Percentiles rank a stretch among this genome's conserved stretches.
phyloP scores from a whole-genome alignment of 176 grass and related monocot genomes.

The Poa pratensis region DNA sequence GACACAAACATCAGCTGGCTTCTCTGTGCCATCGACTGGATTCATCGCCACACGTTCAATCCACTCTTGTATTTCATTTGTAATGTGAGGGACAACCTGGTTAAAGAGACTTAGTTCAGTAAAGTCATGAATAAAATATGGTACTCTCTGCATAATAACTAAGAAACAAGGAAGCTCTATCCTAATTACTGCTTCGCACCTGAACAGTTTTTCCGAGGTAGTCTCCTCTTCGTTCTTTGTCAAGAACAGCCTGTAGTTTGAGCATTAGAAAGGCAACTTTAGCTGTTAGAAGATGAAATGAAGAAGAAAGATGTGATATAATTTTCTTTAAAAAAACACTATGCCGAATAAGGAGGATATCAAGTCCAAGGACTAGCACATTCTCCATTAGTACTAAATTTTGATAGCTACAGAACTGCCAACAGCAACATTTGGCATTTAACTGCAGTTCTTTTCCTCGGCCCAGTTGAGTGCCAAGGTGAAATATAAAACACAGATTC shows the following conservation, averaged over 20 bases:
- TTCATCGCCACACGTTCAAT: conserved; percentile 85
- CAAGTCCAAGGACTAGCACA: conserved; percentile 25
- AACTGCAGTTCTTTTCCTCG: conserved; percentile 27
- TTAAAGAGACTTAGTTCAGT: conserved; percentile 36
- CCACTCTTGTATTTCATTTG: conserved; percentile 97
- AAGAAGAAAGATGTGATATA: not conserved
- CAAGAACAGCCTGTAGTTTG: conserved; percentile 74
- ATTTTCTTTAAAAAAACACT: not conserved
- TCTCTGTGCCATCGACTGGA: conserved; percentile 90
- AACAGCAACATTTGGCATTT: conserved; percentile 18
- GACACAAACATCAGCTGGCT: conserved; percentile 95
- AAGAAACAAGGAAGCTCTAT: conserved; percentile 20
- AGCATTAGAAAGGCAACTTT: conserved; percentile 22
- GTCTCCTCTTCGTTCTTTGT: conserved; percentile 95
- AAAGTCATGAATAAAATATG: not conserved
- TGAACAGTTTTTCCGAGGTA: conserved; percentile 99
- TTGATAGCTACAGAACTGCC: not conserved
- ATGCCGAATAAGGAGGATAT: conserved; percentile 11
- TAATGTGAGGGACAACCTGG: conserved; percentile 97
- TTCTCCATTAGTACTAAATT: conserved; percentile 8
- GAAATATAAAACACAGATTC: conserved; percentile 22
- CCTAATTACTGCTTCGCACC: conserved; percentile 44
- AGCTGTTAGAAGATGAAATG: not conserved
- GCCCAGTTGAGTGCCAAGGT: conserved; percentile 28
- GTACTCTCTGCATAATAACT: not conserved